A percentile compares a stretch with the other conserved stretches of the same genome.
These are phyloP conservation scores for Solanum hybrid DNA, from an alignment of 305 asterid genomes.

Conservation along the genomic window DNA sequence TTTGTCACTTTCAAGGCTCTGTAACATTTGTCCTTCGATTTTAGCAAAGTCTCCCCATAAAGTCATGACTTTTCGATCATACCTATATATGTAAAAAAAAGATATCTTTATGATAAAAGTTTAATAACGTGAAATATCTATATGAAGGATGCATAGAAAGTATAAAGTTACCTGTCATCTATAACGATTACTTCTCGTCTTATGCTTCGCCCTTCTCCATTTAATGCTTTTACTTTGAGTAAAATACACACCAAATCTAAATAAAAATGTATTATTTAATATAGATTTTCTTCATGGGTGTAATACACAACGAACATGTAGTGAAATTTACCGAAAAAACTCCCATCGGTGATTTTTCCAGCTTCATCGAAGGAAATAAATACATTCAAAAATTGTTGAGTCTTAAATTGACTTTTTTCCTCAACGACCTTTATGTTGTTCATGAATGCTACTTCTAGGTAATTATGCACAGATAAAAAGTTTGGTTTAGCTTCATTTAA, in stretches of 20 bases:
- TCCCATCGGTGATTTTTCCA: not conserved
- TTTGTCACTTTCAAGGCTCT: too few relatives aligned
- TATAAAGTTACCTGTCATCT: not conserved
- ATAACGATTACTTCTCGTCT: not conserved
- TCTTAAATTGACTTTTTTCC: not conserved
- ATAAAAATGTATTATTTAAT: too few relatives aligned
- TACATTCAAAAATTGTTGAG: not conserved
- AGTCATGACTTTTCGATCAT: not conserved
- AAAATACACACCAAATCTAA: not conserved
- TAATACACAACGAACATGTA: not conserved
- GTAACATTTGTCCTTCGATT: not conserved
- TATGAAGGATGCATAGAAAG: not conserved
- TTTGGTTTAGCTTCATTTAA: not conserved
- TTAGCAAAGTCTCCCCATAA: not conserved
- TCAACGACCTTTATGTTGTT: not conserved
- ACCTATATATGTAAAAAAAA: too few relatives aligned
- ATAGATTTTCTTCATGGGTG: fast-evolving
- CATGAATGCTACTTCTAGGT: not conserved
- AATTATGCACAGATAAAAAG: not conserved
- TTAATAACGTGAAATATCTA: too few relatives aligned
- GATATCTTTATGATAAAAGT: not conserved
- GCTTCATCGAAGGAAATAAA: not conserved
- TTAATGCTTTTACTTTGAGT: not conserved
- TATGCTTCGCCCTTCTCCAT: not conserved
- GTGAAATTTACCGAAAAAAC: not conserved